Base-by-base conservation (phyloP, 1,139 yeast genomes). In the Scheffersomyces stambukii region DNA sequence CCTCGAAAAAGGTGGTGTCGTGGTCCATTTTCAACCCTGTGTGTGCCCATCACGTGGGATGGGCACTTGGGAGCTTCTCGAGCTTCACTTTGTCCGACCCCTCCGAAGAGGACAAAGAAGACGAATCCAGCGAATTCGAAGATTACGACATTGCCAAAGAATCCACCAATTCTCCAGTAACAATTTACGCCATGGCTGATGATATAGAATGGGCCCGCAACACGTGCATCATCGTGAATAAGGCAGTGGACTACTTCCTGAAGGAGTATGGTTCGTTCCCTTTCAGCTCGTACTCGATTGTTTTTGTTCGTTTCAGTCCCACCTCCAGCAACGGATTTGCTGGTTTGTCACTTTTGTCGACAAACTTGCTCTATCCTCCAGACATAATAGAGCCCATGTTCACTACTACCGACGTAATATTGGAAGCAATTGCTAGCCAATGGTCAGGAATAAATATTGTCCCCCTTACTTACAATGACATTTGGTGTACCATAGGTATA, bases 381-480 rank as follows among this genome's bases (percentile, higher is more conserved):
- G 75, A 76, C 27, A 63, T 79, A 10, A 78, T 91, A 21, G 98
- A 93, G 43, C 93, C 95, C 0, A 67, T 86, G 39, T 78, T 83
- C 42, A 50, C 75, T 0, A 70, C 78, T 2, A 84, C 96, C 0
- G 88, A 84, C 37, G 52, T 63, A 0, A 51, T 91, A 6, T 70
- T 91, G 2, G 73, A 77, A 33, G 77, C 86, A 0, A 57, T 93
- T 20, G 84, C 98, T 0, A 70, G 76, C 5, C 98, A 93, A 51
- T 93, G 97, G 95, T 75, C 95, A 1, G 96, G 97, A 6, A 81
- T 93, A 21, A 86, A 86, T 50, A 85, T 93, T 17, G 81, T 86
- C 1, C 96, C 98, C 0, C 75, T 74, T 36, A 70, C 79, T 1
- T 75, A 81, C 53, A 77, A 83, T 43, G 96, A 91, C 53, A 46